Percentiles rank a stretch among this genome's conserved stretches.
phyloP scores from a whole-genome alignment of 306 rosid species.

The Quercus wislizeni region DNA sequence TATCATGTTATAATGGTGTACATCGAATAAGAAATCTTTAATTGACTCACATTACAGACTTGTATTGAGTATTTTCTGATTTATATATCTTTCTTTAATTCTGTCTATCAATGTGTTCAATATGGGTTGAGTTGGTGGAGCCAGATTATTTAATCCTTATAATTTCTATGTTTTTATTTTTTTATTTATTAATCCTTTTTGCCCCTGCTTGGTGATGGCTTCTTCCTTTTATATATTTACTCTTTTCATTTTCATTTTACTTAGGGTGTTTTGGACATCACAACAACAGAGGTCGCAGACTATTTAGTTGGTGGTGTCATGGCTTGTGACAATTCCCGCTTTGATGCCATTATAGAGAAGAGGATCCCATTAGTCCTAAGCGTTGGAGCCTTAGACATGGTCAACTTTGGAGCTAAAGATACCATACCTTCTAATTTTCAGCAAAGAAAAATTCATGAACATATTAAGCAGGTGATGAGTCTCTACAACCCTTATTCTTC shows the following conservation, averaged over 20 bases:
- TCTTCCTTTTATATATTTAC: slow-evolving; percentile 1
- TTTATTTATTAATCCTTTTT: slow-evolving; percentile 7
- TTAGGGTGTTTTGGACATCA: slow-evolving; percentile 79
- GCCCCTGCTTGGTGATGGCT: slow-evolving; percentile 5
- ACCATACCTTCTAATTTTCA: slow-evolving; percentile 64
- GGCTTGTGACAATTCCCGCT: slow-evolving; percentile 83
- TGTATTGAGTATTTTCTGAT: neutral
- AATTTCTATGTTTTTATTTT: neutral
- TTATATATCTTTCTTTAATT: neutral
- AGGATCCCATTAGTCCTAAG: slow-evolving; percentile 69
- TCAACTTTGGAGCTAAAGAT: slow-evolving; percentile 80
- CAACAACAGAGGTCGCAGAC: slow-evolving; percentile 93
- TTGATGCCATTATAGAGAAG: slow-evolving; percentile 72
- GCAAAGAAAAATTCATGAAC: slow-evolving; percentile 70
- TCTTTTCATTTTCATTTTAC: slow-evolving; percentile 19
- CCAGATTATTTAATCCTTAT: neutral
- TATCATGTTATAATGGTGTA: neutral
- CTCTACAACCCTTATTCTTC: slow-evolving; percentile 4
- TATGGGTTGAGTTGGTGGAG: neutral
- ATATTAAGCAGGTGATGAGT: slow-evolving; percentile 72
- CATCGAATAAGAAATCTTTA: neutral
- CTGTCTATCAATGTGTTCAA: neutral
- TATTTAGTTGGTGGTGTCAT: slow-evolving; percentile 78
- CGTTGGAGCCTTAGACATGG: slow-evolving; percentile 92
- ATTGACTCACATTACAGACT: neutral